phyloP scores from a whole-genome alignment of 2,329 filamentous ascomycete species.

The Dactylella cylindrospora region DNA sequence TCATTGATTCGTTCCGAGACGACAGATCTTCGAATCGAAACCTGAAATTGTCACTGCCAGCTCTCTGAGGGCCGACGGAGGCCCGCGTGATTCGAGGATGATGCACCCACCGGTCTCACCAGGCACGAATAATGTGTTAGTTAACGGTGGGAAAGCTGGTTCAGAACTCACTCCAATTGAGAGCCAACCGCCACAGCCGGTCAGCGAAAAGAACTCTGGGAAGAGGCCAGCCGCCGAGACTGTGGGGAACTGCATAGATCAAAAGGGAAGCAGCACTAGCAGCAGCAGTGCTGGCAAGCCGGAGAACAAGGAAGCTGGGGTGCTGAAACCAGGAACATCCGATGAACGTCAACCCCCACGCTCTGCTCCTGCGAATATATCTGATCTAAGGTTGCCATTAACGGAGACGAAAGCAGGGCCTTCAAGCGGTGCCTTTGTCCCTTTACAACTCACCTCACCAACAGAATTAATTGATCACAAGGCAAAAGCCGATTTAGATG shows the following conservation, averaged over 20 bases:
- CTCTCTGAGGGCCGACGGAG: slow-evolving; percentile 30
- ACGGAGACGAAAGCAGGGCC: slow-evolving; percentile 18
- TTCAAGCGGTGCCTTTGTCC: slow-evolving; percentile 35
- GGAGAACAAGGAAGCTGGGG: slow-evolving; percentile 25
- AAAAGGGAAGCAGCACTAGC: slow-evolving; percentile 33
- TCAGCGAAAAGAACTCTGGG: slow-evolving; percentile 15
- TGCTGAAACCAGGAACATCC: slow-evolving; percentile 18
- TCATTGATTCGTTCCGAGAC: slow-evolving; percentile 26
- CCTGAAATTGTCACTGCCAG: slow-evolving; percentile 22
- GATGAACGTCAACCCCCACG: slow-evolving; percentile 38
- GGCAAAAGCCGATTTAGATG: slow-evolving; percentile 5
- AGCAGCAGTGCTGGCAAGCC: slow-evolving; percentile 36
- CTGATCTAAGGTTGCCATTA: slow-evolving; percentile 30
- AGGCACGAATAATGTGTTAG: slow-evolving; percentile 42
- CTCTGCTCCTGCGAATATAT: slow-evolving; percentile 21
- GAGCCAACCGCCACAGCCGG: slow-evolving; percentile 20
- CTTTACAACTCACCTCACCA: slow-evolving; percentile 41
- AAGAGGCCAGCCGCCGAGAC: slow-evolving; percentile 35
- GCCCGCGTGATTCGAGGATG: slow-evolving; percentile 44
- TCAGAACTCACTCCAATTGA: slow-evolving; percentile 34
- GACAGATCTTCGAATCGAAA: slow-evolving; percentile 1
- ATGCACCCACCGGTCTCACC: slow-evolving; percentile 44
- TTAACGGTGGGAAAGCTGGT: slow-evolving; percentile 39
- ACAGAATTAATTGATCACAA: slow-evolving; percentile 30
- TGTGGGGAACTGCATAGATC: slow-evolving; percentile 39